Base-by-base conservation (phyloP, 2,329 filamentous ascomycete species). In the Didymella pomorum region DNA sequence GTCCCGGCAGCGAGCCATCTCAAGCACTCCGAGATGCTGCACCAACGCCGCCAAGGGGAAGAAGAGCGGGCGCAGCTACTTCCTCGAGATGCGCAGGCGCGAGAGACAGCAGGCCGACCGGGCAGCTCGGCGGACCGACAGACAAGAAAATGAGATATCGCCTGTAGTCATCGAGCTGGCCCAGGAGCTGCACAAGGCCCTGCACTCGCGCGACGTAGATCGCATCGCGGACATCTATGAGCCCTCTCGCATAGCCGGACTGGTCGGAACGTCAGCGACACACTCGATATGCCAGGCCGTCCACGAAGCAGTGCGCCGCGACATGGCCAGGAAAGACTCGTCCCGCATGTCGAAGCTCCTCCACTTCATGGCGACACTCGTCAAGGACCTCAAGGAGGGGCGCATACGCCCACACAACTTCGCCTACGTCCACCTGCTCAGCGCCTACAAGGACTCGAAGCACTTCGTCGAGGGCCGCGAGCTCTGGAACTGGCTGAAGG, bases 401-500 rank as follows among this genome's bases (percentile, higher is more conserved):
- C 49, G 63, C 1, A 58, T 81, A 10, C 68, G 71, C 18, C 76
- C 79, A 10, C 70, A 78, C 60, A 60, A 72, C n/a, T 52, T 64
- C 44, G 75, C 81, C 45, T 75, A 78, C 62, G 61, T 82, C n/a
- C 81, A 83, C 62, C 63, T 84, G 16, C 68, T 85, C 29, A 75
- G 75, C 29, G 76, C 80, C 43, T 80, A 79, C 68, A 83, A 81
- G 59, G 79, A 82, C 60, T 70, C 73, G 29, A 71, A 73, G n/a
- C 72, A 74, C 37, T 81, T 74, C 58, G 64, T 74, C 4, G 64
- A 73, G 44, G 79, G 76, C 5, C 62, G 68, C 23, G 65, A 70
- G 2, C 81, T 84, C 60, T 85, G 82, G 82, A 63, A 71, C 20
- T 84, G 81, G 81, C 72, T 84, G 14, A 62, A 72, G 23, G 56